Conservation (phyloP, 768 basidiomycete species). For the Amyloporia xantha region DNA sequence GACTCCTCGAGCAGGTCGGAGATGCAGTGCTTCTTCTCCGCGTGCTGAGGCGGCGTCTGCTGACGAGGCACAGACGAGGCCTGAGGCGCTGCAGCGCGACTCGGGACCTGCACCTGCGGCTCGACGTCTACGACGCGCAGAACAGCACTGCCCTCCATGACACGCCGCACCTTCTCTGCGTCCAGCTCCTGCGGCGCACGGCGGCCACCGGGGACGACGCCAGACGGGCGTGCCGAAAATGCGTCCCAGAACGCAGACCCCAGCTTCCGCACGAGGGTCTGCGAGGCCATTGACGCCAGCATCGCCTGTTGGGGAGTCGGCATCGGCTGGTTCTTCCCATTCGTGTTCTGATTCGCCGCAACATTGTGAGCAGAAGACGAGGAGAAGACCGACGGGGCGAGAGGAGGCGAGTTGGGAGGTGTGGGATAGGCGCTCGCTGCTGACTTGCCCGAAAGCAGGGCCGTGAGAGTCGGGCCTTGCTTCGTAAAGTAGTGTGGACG, state of each 20-base stretch:
- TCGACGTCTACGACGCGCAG: conserved; percentile 76
- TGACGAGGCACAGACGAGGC: not conserved
- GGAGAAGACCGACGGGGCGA: conserved; percentile 15
- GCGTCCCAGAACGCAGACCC: conserved; percentile 85
- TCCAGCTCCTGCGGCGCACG: conserved; percentile 32
- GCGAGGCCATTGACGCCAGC: conserved; percentile 69
- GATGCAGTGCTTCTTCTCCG: conserved; percentile 12
- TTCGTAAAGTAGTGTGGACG: conserved; percentile 36
- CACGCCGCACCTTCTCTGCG: conserved; percentile 72
- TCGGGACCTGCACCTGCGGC: conserved; percentile 10
- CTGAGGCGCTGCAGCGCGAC: conserved; percentile 1
- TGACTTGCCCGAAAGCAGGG: conserved; percentile 44
- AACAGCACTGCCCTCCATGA: conserved; percentile 80
- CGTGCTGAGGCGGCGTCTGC: conserved; percentile 10
- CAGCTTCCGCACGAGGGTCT: conserved; percentile 67
- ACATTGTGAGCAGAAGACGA: conserved; percentile 16
- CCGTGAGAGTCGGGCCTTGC: conserved; percentile 19
- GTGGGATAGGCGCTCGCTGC: conserved; percentile 30
- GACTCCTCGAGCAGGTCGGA: conserved; percentile 56
- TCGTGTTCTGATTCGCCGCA: conserved; percentile 17
- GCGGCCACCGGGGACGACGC: conserved; percentile 16
- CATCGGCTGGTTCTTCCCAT: conserved; percentile 28
- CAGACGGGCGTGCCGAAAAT: conserved; percentile 49
- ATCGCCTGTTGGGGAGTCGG: conserved; percentile 38
- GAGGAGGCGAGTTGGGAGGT: conserved; percentile 38